Base-by-base conservation (phyloP, 1,139 yeast genomes). In the Kurtzmaniella quercitrusa region DNA sequence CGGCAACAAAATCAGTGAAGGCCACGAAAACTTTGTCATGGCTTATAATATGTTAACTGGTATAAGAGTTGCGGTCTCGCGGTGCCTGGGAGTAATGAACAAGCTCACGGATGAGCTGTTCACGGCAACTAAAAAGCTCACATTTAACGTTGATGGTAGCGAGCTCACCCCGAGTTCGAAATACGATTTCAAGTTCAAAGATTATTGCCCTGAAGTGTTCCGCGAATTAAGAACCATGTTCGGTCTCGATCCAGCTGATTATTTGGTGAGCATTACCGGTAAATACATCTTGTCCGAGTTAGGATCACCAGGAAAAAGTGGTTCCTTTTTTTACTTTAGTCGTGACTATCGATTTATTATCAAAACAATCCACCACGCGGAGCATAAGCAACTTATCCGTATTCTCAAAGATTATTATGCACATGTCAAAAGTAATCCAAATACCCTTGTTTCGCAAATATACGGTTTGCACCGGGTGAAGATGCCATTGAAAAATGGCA, bases 41-140 rank as follows among this genome's bases (percentile, higher is more conserved):
- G 98, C 98, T 1, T 94, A 93, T 61, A 89, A 93, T 61, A 93
- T 94, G 97, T 74, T 94, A 45, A 91, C 98, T 0, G 98, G 99
- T 11, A 93, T 94, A 41, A 74, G 98, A 46, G 96, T 91, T 2
- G 94, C 97, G 0, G 98, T 89, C 1, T 87, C 96, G 9, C 71
- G 96, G 45, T 86, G 95, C 54, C 88, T 96, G 0, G 95, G 95
- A 38, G 76, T 85, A 7, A 87, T 88, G 78, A 78, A 84, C 45
- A 83, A 84, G 33, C 66, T 93, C 39, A 75, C 73, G 2, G 84
- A 81, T 41, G 74, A 69, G 12, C 96, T 91, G 60, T 93, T 91
- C 60, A 68, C 65, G 32, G 69, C 79, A 12, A 79, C 81, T 22
- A 84, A 88, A 53, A 93, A 91, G 61, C 71, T 91, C 45, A 84